Evolutionary conservation across 345 rosid genomes (phyloP).

Genomic region (Pugionium cornutum): DNA sequence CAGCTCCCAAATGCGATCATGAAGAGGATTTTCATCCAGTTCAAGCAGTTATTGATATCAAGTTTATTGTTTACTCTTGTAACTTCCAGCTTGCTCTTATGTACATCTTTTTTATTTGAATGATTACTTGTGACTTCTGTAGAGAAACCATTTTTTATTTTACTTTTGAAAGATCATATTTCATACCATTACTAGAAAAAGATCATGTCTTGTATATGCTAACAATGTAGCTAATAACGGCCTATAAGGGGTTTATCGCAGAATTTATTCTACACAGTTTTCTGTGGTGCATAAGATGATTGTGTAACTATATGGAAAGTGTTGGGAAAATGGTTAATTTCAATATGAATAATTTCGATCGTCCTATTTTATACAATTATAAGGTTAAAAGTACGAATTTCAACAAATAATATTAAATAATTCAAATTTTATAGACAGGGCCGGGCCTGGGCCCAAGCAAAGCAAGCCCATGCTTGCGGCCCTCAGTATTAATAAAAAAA

Average conservation of each 20-base stretch:
- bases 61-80: not conserved
- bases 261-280: not conserved
- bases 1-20: slow-evolving; percentile 55
- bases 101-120: slow-evolving; percentile 8
- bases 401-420: no score
- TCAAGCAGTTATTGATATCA: slow-evolving; percentile 51
- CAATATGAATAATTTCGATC: slow-evolving; percentile 12
- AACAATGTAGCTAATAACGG: slow-evolving; percentile 3
- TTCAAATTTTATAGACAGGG: no score
- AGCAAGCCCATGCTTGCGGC: no score
- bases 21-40: slow-evolving; percentile 72
- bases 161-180: not conserved
- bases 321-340: not conserved
- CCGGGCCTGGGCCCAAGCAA: no score
- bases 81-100: slow-evolving; percentile 10
- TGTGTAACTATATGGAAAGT: slow-evolving; percentile 2
- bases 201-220: slow-evolving; percentile 6
- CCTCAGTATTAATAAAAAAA: no score
- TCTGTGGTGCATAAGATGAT: not conserved
- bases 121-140: not conserved
- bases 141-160: not conserved
- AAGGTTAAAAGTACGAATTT: no score
- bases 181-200: not conserved
- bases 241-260: slow-evolving; percentile 1
- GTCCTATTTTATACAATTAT: not conserved